phyloP scores from a whole-genome alignment of 495 filamentous ascomycete genomes.

The Daldinia grandis region DNA sequence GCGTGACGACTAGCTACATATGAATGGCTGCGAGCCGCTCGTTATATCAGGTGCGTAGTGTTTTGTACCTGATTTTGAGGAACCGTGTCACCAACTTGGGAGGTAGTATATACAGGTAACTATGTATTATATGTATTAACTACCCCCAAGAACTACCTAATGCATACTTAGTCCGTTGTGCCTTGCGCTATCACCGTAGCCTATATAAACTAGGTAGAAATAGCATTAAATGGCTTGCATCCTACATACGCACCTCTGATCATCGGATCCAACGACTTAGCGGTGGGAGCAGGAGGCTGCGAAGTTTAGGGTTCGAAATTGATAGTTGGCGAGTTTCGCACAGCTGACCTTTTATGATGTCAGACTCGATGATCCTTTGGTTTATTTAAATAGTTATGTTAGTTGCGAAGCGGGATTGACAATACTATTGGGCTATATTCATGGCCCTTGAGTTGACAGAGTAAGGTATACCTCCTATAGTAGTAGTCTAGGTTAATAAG shows the following conservation, averaged over 20 bases:
- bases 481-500: background rate
- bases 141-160: too few relatives aligned
- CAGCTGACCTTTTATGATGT: background rate
- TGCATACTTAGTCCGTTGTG: background rate
- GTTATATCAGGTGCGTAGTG: background rate
- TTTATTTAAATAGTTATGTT: background rate
- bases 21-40: background rate
- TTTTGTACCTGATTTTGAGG: background rate
- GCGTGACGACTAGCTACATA: slow-evolving; percentile 7
- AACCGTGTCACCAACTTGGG: background rate
- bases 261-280: background rate
- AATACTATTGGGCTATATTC: background rate
- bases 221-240: background rate
- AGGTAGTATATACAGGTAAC: too few relatives aligned
- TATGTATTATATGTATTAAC: too few relatives aligned
- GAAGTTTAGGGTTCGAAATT: background rate
- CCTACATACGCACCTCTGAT: too few relatives aligned
- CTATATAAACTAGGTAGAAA: background rate
- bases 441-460: background rate
- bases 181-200: background rate
- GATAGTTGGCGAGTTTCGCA: slow-evolving; percentile 3
- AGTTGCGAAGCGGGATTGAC: background rate
- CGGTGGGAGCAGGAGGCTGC: background rate
- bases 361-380: slow-evolving; percentile 15
- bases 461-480: background rate